These are phyloP conservation scores for Rhynchosporium agropyri DNA, from an alignment of 2,329 filamentous ascomycete species.

Conservation along the genomic window DNA sequence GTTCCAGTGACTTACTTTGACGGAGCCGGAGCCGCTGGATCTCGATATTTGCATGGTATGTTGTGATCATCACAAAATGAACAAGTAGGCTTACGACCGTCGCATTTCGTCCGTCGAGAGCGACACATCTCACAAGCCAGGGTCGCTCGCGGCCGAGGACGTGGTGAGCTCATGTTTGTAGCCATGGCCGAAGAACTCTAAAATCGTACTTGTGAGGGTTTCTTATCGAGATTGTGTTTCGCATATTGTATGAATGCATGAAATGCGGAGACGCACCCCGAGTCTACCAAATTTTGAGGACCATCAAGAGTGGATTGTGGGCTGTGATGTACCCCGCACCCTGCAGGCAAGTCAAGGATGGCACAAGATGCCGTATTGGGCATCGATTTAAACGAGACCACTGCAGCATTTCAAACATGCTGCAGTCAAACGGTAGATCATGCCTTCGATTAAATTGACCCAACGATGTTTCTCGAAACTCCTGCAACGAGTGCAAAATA, in stretches of 20 bases:
- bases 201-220: neutral
- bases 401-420: no score
- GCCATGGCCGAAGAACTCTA: neutral
- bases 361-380: no score
- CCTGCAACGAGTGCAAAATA: no score
- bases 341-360: no score
- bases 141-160: conserved; percentile 39
- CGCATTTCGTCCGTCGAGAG: conserved; percentile 37
- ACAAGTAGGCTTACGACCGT: conserved; percentile 33
- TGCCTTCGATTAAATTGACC: no score
- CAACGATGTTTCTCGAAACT: no score
- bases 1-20: conserved; percentile 12
- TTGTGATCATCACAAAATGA: conserved; percentile 31
- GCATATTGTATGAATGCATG: neutral
- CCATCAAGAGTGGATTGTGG: no score
- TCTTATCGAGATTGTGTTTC: neutral
- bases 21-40: conserved; percentile 9
- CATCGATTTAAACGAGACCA: no score
- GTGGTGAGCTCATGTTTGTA: neutral
- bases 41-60: conserved; percentile 23
- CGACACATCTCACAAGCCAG: conserved; percentile 36
- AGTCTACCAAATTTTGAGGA: no score
- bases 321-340: no score
- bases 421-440: no score
- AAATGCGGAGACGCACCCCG: no score